Percentiles rank a stretch among this genome's conserved stretches.
Conservation (phyloP, 148 eudicot genomes). For the Gaultheria prostrata region DNA sequence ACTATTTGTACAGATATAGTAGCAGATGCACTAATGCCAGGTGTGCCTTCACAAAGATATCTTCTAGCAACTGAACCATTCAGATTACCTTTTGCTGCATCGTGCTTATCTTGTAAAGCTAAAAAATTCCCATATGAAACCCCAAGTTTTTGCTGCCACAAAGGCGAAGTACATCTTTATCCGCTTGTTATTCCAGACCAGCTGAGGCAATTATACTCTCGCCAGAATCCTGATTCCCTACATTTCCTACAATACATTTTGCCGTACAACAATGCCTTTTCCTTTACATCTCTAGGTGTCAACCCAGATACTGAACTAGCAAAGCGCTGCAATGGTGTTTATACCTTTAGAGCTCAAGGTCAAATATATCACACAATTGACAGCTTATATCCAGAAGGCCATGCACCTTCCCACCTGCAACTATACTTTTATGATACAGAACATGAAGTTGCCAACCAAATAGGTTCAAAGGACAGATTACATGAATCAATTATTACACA, state of each 20-base stretch:
- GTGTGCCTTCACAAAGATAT: too few relatives aligned
- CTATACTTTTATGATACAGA: neutral
- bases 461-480: neutral
- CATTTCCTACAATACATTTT: neutral
- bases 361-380: neutral
- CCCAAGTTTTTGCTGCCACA: neutral
- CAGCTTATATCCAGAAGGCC: fast-evolving
- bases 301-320: neutral
- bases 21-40: too few relatives aligned
- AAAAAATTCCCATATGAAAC: neutral
- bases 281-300: neutral
- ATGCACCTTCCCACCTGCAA: neutral
- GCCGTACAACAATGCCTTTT: neutral
- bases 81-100: neutral
- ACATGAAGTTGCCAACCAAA: neutral
- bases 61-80: neutral
- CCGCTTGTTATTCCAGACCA: neutral
- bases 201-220: neutral
- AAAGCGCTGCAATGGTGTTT: neutral
- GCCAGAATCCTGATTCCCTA: too few relatives aligned
- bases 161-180: neutral
- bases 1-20: too few relatives aligned
- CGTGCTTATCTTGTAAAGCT: neutral
- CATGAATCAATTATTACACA: neutral
- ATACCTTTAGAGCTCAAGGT: neutral